Base-by-base conservation (phyloP, 805 yeast genomes). In the Schizosaccharomyces osmophilus region DNA sequence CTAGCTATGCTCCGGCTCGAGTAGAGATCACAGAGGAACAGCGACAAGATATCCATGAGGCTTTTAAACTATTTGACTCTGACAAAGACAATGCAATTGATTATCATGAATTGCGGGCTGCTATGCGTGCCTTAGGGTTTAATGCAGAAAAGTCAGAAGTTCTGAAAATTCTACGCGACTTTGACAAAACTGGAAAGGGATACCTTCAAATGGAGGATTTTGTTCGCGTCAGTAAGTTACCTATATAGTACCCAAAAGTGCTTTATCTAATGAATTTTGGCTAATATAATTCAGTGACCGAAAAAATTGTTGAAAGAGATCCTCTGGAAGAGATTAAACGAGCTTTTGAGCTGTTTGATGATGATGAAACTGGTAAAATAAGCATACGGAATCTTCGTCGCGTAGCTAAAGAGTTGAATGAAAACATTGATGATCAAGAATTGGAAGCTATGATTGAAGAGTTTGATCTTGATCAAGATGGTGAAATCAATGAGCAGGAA, bases 371-470 rank as follows among this genome's bases (percentile, higher is more conserved):
- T 0, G 97, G 97, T 0, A 85, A 83, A 69, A 88, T 89, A 64
- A 80, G 85, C 62, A 74, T 90, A 60, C 78, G 89, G 65, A 85
- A 88, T 69, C 77, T 93, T 63, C 80, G 94, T 70, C 78, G 93
- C 64, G 95, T 90, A 1, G 93, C 97, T 11, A 85, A 85, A 66
- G 97, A 90, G 66, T 73, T 93, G 63, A 97, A 96, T 2, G 98
- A 93, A 71, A 85, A 84, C 66, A 74, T 93, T 63, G 82, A 87
- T 5, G 99, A 93, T 66, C 95, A 87, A 63, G 98, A 93, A 69
- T 75, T 93, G 61, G 78, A 85, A 66, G 97, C 97, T 4, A 93
- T 93, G 98, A 93, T 93, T 65, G 95, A 89, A 64, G 97, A 90
- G 71, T 93, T 93, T 69, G 99, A 93, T 73, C 73, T 89, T 61